Conservation (phyloP, 441 rosid genomes). For the Gossypium lobatum region DNA sequence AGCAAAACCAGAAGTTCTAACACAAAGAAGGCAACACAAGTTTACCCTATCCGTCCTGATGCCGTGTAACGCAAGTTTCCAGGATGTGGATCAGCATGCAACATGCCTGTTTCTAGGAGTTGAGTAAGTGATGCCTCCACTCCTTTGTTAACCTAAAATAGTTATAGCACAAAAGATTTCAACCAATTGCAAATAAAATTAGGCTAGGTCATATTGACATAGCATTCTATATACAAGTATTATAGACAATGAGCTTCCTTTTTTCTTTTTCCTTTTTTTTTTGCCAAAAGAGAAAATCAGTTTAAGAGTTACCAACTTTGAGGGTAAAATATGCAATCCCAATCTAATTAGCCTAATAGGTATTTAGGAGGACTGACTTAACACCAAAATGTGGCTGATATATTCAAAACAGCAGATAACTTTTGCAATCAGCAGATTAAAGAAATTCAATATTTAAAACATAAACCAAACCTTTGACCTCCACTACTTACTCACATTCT, state of each 20-base stretch:
- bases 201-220: conserved; percentile 12
- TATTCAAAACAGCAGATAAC: not conserved
- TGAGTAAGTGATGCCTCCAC: conserved; percentile 87
- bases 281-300: not conserved
- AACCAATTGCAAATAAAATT: conserved; percentile 11
- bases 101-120: conserved; percentile 88
- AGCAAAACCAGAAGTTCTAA: conserved; percentile 11
- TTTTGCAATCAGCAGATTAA: not conserved
- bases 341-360: not conserved
- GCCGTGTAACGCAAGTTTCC: conserved; percentile 85
- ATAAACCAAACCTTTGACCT: not conserved
- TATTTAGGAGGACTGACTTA: not conserved
- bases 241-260: not conserved
- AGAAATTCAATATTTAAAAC: not conserved
- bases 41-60: conserved; percentile 83
- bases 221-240: not conserved
- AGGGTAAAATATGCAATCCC: conserved; percentile 4
- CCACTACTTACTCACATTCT: not conserved
- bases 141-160: conserved; percentile 78
- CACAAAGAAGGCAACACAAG: conserved; percentile 15
- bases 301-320: not conserved
- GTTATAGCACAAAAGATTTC: conserved; percentile 9
- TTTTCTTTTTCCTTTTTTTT: not conserved
- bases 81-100: conserved; percentile 99
- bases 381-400: not conserved